These are phyloP conservation scores for Backusella morwellensis DNA, from an alignment of 192 early-diverging fungal species.

Conservation along the genomic window DNA sequence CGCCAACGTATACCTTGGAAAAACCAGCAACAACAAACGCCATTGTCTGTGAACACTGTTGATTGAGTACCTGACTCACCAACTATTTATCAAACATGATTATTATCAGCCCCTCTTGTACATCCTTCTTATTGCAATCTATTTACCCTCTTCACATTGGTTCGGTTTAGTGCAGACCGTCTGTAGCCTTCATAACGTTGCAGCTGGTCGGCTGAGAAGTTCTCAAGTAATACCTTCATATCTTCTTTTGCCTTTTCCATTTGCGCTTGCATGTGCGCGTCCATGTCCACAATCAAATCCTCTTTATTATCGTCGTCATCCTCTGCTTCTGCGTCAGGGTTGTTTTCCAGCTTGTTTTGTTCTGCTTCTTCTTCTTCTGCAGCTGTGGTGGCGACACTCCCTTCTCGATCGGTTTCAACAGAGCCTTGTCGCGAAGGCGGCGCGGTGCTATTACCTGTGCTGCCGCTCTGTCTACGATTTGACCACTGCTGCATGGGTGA, in stretches of 20 bases:
- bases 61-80: constrained; percentile 65
- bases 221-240: constrained; percentile 60
- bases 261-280: constrained; percentile 44
- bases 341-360: neutral
- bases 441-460: neutral
- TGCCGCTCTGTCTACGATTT: neutral
- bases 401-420: constrained; percentile 21
- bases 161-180: constrained; percentile 72
- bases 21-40: constrained; percentile 88
- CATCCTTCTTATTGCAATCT: too few relatives aligned
- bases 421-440: constrained; percentile 19
- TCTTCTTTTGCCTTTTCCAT: constrained; percentile 54
- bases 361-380: constrained; percentile 12
- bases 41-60: constrained; percentile 67
- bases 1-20: constrained; percentile 88
- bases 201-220: constrained; percentile 69
- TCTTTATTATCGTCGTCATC: constrained; percentile 53
- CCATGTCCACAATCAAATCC: constrained; percentile 48
- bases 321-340: constrained; percentile 40
- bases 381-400: neutral
- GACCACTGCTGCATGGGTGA: neutral
- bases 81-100: constrained; percentile 35
- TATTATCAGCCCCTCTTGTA: neutral
- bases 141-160: constrained; percentile 70
- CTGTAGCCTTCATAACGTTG: constrained; percentile 83